Evolutionary conservation across 176 grass and related monocot genomes (phyloP), one percentile per base, ranked within the genome.

Genomic region (Leersia perrieri): DNA sequence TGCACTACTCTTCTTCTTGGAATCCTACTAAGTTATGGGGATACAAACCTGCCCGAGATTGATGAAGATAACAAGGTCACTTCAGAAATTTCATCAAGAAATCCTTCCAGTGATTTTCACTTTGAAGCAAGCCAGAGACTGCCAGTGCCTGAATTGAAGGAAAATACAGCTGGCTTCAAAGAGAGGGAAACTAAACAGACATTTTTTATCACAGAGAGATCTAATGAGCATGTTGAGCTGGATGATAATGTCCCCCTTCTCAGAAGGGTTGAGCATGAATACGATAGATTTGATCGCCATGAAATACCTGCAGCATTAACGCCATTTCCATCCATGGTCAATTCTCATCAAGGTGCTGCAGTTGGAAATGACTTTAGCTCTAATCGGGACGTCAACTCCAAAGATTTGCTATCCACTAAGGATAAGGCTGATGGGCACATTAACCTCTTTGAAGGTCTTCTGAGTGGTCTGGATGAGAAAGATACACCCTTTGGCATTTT

Each of bases 1-100:
- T 94, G 91, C 18, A 87, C 94, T 67, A 75, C 89, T 82, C 68
- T 97, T 90, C 87, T 97, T 71, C 91, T 97, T 73, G 94, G 94
- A 81, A 84, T 76, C 33, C 82, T 97, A 39, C 87, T 97, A 53
- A 97, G 89, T 73, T 92, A 86, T 78, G 87, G 91, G 69, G 87
- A 90, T 35, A 78, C 74, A 0, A 79, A 92, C 39, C 65, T 94
- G 67, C 85, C 87, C 28, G 84, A 89, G 63, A 63, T 70, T 61
- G 82, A 83, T 72, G 78, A 88, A 80, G 78, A 76, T 75, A 55
- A 85, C 40, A 77, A 53, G 28, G 75, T 14, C 15, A 60, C 45
- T 74, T 51, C 63, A 34, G 36, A 79, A 57, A 61, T 79, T 87
- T 88, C 91, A 71, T 79, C 79, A 84, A 88, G 53, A 67, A 83